A percentile compares a stretch with the other conserved stretches of the same genome.
Evolutionary conservation across 2,329 filamentous ascomycete species (phyloP).

Genomic region (Madurella mycetomatis): DNA sequence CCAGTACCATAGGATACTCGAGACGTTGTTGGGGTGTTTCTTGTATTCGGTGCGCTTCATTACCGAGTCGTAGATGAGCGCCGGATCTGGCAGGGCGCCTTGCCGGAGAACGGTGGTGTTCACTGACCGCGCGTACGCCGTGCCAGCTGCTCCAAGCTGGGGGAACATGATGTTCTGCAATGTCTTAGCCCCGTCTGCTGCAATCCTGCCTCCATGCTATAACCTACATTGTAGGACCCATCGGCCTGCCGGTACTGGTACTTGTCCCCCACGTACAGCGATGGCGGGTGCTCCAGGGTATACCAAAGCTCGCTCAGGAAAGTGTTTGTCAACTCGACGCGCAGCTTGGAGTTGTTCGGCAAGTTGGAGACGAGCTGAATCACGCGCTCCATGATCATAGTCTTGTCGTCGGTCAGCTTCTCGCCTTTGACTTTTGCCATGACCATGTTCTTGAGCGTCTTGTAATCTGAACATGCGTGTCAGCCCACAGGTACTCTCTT

Average conservation of each 20-base stretch:
- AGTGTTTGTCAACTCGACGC: slow-evolving; percentile 59
- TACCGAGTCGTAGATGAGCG: slow-evolving; percentile 56
- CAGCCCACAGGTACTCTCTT: background rate
- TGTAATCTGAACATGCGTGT: slow-evolving; percentile 46
- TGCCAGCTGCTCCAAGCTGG: slow-evolving; percentile 61
- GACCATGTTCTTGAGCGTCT: slow-evolving; percentile 58
- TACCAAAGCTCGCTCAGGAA: slow-evolving; percentile 69
- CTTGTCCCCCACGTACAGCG: slow-evolving; percentile 59
- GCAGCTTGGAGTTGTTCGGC: slow-evolving; percentile 56
- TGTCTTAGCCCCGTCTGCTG: background rate
- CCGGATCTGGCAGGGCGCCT: slow-evolving; percentile 63
- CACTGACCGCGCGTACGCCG: slow-evolving; percentile 62
- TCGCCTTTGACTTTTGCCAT: slow-evolving; percentile 59
- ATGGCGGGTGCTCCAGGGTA: slow-evolving; percentile 66
- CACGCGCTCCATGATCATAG: slow-evolving; percentile 69
- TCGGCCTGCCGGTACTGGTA: slow-evolving; percentile 65
- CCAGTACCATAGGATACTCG: slow-evolving; percentile 68
- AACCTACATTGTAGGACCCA: slow-evolving; percentile 60
- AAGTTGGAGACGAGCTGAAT: slow-evolving; percentile 66
- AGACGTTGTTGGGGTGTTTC: slow-evolving; percentile 66
- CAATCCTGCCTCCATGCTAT: background rate
- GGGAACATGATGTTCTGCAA: slow-evolving; percentile 60
- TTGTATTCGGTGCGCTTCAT: slow-evolving; percentile 52
- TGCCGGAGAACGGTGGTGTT: slow-evolving; percentile 55
- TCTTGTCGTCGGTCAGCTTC: slow-evolving; percentile 66